Percentiles rank a stretch among this genome's conserved stretches.
These are phyloP conservation scores for Aschersonia sp. DNA, from an alignment of 2,329 filamentous ascomycete genomes.

Conservation along the genomic window DNA sequence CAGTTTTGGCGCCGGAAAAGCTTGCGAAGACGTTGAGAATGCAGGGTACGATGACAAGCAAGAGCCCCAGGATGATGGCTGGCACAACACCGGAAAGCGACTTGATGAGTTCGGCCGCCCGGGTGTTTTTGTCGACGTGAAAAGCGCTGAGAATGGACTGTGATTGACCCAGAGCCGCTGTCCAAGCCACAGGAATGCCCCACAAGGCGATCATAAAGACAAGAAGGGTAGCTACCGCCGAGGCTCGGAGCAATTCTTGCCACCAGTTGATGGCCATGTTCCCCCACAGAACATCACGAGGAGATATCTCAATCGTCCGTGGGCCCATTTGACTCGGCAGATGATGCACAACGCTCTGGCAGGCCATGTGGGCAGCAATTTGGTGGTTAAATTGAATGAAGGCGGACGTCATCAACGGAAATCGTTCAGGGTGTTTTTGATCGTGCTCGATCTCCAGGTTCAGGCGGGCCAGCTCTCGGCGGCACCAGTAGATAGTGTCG, in stretches of 20 bases:
- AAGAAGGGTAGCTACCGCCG: conserved; percentile 49
- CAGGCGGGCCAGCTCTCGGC: conserved; percentile 69
- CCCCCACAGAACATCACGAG: conserved; percentile 86
- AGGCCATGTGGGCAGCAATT: conserved; percentile 95
- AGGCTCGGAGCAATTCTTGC: conserved; percentile 65
- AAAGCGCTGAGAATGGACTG: conserved; percentile 43
- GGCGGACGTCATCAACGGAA: conserved; percentile 85
- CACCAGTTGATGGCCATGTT: conserved; percentile 96
- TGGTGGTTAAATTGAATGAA: conserved; percentile 99
- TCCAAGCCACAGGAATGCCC: conserved; percentile 83
- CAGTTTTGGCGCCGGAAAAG: conserved; percentile 70
- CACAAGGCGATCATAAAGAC: conserved; percentile 70
- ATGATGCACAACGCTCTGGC: conserved; percentile 81
- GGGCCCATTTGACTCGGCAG: conserved; percentile 88
- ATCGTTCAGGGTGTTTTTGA: conserved; percentile 71
- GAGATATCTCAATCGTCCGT: conserved; percentile 82
- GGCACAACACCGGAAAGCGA: conserved; percentile 76
- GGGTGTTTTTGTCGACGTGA: conserved; percentile 48
- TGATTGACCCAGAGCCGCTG: conserved; percentile 68
- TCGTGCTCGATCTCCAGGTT: conserved; percentile 89
- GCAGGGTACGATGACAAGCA: conserved; percentile 70
- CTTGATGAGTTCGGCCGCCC: conserved; percentile 45
- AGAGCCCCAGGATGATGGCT: conserved; percentile 56
- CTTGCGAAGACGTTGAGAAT: conserved; percentile 60
- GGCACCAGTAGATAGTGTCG: conserved; percentile 86